Percentiles rank a stretch among this genome's conserved stretches.
Conservation (phyloP, 1,139 yeast genomes). For the Wickerhamomyces sp. region DNA sequence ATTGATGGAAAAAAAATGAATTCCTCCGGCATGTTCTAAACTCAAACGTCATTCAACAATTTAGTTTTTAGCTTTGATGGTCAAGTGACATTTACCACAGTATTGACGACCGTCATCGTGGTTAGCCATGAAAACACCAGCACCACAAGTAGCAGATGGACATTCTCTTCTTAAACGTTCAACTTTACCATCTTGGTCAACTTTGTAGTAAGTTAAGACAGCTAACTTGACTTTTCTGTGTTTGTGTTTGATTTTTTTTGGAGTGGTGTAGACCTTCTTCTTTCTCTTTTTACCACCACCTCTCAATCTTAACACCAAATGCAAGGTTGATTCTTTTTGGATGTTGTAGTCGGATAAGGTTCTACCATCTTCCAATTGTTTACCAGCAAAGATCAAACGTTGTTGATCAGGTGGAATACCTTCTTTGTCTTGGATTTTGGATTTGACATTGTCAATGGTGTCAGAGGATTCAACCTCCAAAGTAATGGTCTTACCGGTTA, state of each 20-base stretch:
- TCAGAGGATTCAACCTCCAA: slow-evolving; percentile 98
- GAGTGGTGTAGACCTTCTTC: slow-evolving; percentile 99
- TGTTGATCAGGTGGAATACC: slow-evolving; percentile 99
- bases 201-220: slow-evolving; percentile 99
- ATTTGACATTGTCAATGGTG: slow-evolving; percentile 98
- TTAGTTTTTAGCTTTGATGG: slow-evolving; percentile 52
- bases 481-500: slow-evolving; percentile 99
- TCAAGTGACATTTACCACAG: slow-evolving; percentile 99
- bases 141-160: slow-evolving; percentile 91
- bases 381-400: slow-evolving; percentile 99
- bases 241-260: slow-evolving; percentile 99
- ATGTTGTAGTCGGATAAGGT: slow-evolving; percentile 99
- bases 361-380: slow-evolving; percentile 99
- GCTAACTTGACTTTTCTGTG: slow-evolving; percentile 99
- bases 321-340: slow-evolving; percentile 98
- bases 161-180: slow-evolving; percentile 99
- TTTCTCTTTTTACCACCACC: slow-evolving; percentile 99
- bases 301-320: slow-evolving; percentile 97
- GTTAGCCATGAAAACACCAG: slow-evolving; percentile 99
- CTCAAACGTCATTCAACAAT: slow-evolving; percentile 4
- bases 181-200: slow-evolving; percentile 96
- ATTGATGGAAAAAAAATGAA: not conserved
- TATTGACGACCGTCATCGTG: slow-evolving; percentile 93
- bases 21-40: slow-evolving; percentile 1
- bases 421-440: slow-evolving; percentile 99